Evolutionary conservation across 169 alveolate species (phyloP), one percentile per base, ranked within the genome.

Genomic region (Babesia bigemina): DNA sequence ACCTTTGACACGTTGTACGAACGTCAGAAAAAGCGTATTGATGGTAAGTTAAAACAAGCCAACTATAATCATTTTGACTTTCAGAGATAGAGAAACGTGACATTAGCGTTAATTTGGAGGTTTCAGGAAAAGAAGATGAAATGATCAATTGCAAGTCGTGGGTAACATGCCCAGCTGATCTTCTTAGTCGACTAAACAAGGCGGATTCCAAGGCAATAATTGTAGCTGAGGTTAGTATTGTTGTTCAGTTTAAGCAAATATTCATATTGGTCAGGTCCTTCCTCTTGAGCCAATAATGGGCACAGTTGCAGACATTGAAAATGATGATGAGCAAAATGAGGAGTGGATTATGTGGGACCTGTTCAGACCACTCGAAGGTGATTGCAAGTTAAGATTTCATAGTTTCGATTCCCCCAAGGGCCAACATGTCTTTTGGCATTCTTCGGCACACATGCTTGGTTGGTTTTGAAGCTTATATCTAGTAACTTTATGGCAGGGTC

Each of bases 371-470:
- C 87, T 98, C 19, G 97, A 97, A 77, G 99, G 99, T 24, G 97
- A 93, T 81, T 97, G 99, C 70, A 91, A 93, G 65, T 39, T 97
- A 4, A 92, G 93, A 77, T 85, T 96, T 28, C 91, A 94, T 28
- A 95, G 85, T 66, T 96, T 97, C 73, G 99, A 97, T 50, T 93
- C 95, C 42, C 89, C 83, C 53, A 98, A 96, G 72, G 99, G 99
- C 36, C 91, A 95, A 73, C 92, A 93, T 70, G 96, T 94, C 3
- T 98, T 97, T 83, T 98, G 99, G 99, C 99, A 98, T 86, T 97
- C 99, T 12, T 93, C 98, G 24, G 98, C 99, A 13, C 99, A 98
- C 76, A 91, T 97, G 29, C 93, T 96, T 45, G 99, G 93, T 65
- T 67, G 39, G 75, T 81, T 26, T 28, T n/a, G 8, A 24, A 3